These are phyloP conservation scores for Erigeron canadensis DNA, from an alignment of 129 eudicot genomes.

Conservation along the genomic window DNA sequence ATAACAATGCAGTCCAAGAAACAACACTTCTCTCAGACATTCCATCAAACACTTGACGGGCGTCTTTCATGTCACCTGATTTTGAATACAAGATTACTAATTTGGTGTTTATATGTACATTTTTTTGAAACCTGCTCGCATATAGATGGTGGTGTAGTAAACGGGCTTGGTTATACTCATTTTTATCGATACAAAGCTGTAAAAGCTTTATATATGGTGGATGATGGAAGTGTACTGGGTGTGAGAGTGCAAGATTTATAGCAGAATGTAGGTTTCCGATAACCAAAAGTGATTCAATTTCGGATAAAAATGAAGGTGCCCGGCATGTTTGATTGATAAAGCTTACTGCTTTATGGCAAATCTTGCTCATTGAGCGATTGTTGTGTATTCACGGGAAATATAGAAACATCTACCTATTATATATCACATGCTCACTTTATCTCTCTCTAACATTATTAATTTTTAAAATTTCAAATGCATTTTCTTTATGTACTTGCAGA, in stretches of 20 bases:
- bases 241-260: slow-evolving; percentile 27
- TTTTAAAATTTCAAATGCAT: too few relatives aligned
- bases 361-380: slow-evolving; percentile 29
- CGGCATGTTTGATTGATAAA: slow-evolving; percentile 17
- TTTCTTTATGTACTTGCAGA: too few relatives aligned
- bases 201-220: slow-evolving; percentile 41
- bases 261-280: slow-evolving; percentile 30
- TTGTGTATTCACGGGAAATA: background rate
- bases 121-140: slow-evolving; percentile 35
- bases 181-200: slow-evolving; percentile 49
- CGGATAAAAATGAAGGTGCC: slow-evolving; percentile 24
- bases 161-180: slow-evolving; percentile 38
- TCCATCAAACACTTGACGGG: slow-evolving; percentile 59
- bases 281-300: slow-evolving; percentile 22
- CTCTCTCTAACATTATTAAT: too few relatives aligned
- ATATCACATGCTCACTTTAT: too few relatives aligned
- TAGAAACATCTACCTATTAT: too few relatives aligned
- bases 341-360: slow-evolving; percentile 18
- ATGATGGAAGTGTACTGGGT: slow-evolving; percentile 40
- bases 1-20: slow-evolving; percentile 70
- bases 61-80: slow-evolving; percentile 44
- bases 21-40: slow-evolving; percentile 61
- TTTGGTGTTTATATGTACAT: slow-evolving; percentile 42
- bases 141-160: slow-evolving; percentile 49
- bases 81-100: slow-evolving; percentile 47